These are phyloP conservation scores for Solanum chilense DNA, from an alignment of 257 asterid genomes.

Conservation along the genomic window DNA sequence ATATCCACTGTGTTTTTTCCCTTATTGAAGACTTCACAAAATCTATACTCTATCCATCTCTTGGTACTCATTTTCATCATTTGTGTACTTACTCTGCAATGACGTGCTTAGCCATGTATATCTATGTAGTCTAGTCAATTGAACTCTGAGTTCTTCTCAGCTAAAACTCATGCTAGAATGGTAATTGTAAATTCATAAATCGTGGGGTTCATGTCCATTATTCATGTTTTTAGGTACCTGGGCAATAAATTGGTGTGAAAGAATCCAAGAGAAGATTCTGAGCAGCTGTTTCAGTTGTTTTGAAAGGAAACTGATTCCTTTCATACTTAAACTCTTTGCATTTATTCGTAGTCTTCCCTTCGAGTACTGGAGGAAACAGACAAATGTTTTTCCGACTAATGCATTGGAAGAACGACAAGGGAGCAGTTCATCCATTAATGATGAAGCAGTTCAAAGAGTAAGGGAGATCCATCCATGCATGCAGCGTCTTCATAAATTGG, in stretches of 20 bases:
- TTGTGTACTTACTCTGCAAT: not conserved
- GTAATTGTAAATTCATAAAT: not conserved
- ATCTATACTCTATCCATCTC: not conserved
- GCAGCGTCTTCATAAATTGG: conserved; percentile 71
- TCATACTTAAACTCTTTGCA: conserved; percentile 22
- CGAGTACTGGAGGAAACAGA: conserved; percentile 45
- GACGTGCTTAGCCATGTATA: not conserved
- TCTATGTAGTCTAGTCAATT: not conserved
- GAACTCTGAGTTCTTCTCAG: not conserved
- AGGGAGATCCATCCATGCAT: conserved; percentile 47
- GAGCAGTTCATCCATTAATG: conserved; percentile 6
- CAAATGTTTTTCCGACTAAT: conserved; percentile 27
- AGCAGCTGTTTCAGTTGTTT: conserved; percentile 41
- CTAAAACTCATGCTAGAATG: not conserved
- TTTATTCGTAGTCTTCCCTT: conserved; percentile 27
- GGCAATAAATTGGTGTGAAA: not conserved
- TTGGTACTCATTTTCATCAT: not conserved
- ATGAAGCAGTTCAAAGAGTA: conserved; percentile 19
- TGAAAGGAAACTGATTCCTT: conserved; percentile 36
- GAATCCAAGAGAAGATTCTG: conserved; percentile 40
- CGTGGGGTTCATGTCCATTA: not conserved
- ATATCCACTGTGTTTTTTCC: not conserved
- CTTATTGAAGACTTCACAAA: not conserved
- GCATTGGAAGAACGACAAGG: conserved; percentile 22
- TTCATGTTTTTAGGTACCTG: not conserved